Base-by-base conservation (phyloP, 768 basidiomycete genomes). In the Boletus rubescentipes region DNA sequence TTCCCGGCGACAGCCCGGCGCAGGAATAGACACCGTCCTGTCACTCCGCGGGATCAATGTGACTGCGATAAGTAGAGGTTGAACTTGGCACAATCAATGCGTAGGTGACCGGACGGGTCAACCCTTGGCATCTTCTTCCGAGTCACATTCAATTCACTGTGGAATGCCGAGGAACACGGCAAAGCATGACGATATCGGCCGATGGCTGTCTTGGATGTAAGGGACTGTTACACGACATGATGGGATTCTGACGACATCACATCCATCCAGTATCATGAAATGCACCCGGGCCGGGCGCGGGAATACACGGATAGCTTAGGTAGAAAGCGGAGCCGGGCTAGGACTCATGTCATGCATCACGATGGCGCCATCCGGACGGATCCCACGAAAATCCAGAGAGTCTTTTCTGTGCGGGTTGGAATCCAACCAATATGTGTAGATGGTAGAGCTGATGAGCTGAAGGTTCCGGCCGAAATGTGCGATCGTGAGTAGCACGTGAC, bases 401-500 rank as follows among this genome's bases (percentile, higher is more conserved):
- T 29, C n/a, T 4, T 21, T 42, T 48, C n/a, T n/a, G n/a, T n/a
- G n/a, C n/a, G n/a, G n/a, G n/a, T n/a, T n/a, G n/a, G n/a, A n/a
- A n/a, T n/a, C n/a, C n/a, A n/a, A n/a, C n/a, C n/a, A n/a, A n/a
- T n/a, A n/a, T n/a, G n/a, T n/a, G n/a, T n/a, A n/a, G n/a, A n/a
- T n/a, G n/a, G n/a, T n/a, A n/a, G n/a, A n/a, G n/a, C n/a, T n/a
- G n/a, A n/a, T n/a, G n/a, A n/a, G n/a, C n/a, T n/a, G n/a, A n/a
- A n/a, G n/a, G n/a, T n/a, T n/a, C n/a, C 18, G 1, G 9, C 15
- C 26, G 26, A 26, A 26, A 26, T 6, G 26, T 39, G 6, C 16
- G 30, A 57, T 26, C 9, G 26, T 6, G 26, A 26, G 34, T 1
- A 41, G 5, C 61, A 62, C 58, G 61, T 62, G 61, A 62, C 46